Percentiles rank a stretch among this genome's conserved stretches.
These are phyloP conservation scores for Metschnikowia lachancei DNA, from an alignment of 805 yeast genomes.

Conservation along the genomic window DNA sequence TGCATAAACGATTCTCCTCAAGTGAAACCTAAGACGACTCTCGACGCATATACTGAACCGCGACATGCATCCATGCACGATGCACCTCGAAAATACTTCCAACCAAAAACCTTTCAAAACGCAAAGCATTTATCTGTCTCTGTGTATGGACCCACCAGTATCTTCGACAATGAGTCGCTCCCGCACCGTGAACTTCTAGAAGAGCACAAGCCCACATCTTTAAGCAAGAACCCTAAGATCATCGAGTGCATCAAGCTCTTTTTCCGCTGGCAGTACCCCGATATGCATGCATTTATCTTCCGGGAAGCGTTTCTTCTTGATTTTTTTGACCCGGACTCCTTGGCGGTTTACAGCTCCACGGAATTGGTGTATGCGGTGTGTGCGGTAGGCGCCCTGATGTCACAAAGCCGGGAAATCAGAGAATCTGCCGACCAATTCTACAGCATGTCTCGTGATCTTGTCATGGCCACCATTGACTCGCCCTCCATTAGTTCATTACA, in stretches of 20 bases:
- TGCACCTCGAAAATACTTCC: conserved; percentile 10
- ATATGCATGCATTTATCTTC: conserved; percentile 17
- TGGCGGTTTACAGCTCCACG: conserved; percentile 12
- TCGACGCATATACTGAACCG: background rate
- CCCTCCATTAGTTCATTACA: conserved; percentile 15
- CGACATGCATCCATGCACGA: background rate
- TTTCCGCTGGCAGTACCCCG: conserved; percentile 19
- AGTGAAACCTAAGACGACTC: background rate
- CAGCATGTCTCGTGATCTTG: conserved; percentile 10
- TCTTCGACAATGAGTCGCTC: conserved; percentile 13
- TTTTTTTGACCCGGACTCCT: conserved; percentile 13
- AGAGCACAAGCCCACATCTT: conserved; percentile 5
- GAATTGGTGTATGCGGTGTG: conserved; percentile 16
- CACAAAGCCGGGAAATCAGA: conserved; percentile 4
- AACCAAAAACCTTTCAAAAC: conserved; percentile 7
- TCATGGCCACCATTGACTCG: conserved; percentile 12
- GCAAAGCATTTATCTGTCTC: conserved; percentile 7
- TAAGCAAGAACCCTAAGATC: conserved; percentile 10
- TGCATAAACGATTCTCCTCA: background rate
- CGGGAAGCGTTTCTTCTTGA: conserved; percentile 18
- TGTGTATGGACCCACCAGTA: conserved; percentile 17
- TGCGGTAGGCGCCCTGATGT: conserved; percentile 14
- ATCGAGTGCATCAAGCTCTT: conserved; percentile 14
- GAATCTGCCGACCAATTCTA: conserved; percentile 9
- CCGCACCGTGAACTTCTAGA: conserved; percentile 7